These are phyloP conservation scores for Naegleria fowleri DNA, from an alignment of 208 protist species.

Conservation along the genomic window DNA sequence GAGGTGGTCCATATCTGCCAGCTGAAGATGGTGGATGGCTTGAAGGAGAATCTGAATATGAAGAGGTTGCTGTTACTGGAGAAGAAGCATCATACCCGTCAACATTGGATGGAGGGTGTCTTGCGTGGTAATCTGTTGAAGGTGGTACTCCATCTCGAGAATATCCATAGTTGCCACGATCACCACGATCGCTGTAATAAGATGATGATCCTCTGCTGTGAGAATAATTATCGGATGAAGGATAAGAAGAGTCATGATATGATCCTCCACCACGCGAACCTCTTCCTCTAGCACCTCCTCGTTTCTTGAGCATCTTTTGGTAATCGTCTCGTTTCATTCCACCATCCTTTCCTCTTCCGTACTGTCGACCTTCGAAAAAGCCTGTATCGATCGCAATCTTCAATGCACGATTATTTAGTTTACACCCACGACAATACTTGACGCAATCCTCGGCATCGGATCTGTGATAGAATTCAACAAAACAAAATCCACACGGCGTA, in stretches of 20 bases:
- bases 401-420: constrained; percentile 65
- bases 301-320: background rate
- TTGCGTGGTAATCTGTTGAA: background rate
- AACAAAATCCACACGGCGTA: constrained; percentile 97
- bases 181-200: background rate
- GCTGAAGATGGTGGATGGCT: background rate
- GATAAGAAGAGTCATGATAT: background rate
- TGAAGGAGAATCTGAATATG: background rate
- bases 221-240: background rate
- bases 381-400: constrained; percentile 70
- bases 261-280: background rate
- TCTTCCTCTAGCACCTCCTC: background rate
- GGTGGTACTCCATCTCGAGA: background rate
- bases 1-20: background rate
- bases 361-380: constrained; percentile 73
- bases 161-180: background rate
- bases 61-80: background rate
- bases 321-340: constrained; percentile 48
- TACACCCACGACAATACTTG: constrained; percentile 62
- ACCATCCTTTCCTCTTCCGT: constrained; percentile 66
- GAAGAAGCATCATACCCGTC: background rate
- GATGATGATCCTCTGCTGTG: background rate
- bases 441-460: constrained; percentile 80
- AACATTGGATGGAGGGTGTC: background rate
- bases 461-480: constrained; percentile 90